Conservation (phyloP, 371 early-diverging fungal species). For the Paraphysoderma sedebokerense region DNA sequence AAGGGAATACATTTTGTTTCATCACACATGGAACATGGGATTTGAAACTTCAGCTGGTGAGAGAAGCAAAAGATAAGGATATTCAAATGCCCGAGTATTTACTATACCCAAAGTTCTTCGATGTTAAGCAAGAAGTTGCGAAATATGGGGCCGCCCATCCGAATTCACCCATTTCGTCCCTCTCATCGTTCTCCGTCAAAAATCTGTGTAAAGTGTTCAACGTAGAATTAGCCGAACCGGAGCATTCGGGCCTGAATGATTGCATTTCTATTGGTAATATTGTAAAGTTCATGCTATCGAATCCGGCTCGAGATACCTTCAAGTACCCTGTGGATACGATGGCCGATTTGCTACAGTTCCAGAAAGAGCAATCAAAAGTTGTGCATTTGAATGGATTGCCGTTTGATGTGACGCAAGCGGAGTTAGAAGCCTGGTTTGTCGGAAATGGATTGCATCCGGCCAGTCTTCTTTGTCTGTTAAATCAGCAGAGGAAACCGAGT, state of each 20-base stretch:
- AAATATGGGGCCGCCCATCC: constrained; percentile 46
- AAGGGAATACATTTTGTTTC: constrained; percentile 44
- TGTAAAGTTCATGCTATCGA: no score
- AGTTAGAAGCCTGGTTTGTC: constrained; percentile 44
- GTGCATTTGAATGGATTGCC: constrained; percentile 43
- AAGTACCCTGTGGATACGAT: constrained; percentile 44
- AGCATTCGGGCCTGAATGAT: constrained; percentile 38
- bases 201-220: constrained; percentile 42
- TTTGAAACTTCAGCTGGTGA: constrained; percentile 47
- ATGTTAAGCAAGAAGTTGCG: constrained; percentile 49
- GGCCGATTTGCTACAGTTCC: constrained; percentile 42
- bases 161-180: constrained; percentile 28
- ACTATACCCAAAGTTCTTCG: constrained; percentile 43
- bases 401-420: constrained; percentile 39
- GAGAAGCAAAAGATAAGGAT: constrained; percentile 48
- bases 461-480: not conserved
- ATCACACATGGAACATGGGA: constrained; percentile 61
- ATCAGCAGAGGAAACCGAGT: constrained; percentile 14
- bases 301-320: no score
- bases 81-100: constrained; percentile 41
- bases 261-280: no score
- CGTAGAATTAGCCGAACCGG: constrained; percentile 22
- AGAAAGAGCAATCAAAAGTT: constrained; percentile 41
- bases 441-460: constrained; percentile 31
- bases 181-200: constrained; percentile 34